Evolutionary conservation across 169 alveolate species (phyloP).

Genomic region (Plasmodium knowlesi): DNA sequence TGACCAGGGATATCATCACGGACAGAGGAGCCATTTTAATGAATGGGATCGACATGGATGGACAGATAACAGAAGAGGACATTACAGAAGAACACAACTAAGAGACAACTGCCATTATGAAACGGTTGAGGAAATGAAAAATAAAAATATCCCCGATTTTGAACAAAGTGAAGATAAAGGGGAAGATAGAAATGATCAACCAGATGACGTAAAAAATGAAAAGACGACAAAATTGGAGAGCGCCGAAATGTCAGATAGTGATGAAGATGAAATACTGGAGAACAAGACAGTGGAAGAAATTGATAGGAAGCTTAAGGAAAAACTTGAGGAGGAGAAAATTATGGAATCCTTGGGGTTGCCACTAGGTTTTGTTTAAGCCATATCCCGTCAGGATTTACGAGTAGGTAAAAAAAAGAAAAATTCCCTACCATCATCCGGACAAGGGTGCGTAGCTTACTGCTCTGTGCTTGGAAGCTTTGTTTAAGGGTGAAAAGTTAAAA

Average conservation of each 20-base stretch:
- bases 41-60: neutral
- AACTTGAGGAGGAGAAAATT: constrained; percentile 56
- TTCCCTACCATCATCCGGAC: neutral
- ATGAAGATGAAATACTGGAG: constrained; percentile 8
- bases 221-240: neutral
- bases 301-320: constrained; percentile 50
- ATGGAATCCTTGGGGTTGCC: constrained; percentile 63
- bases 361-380: constrained; percentile 46
- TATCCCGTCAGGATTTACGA: neutral
- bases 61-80: constrained; percentile 6
- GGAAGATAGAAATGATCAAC: neutral
- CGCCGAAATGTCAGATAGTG: constrained; percentile 1
- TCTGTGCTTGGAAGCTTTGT: neutral
- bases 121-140: constrained; percentile 36
- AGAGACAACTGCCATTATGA: constrained; percentile 46
- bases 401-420: neutral
- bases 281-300: constrained; percentile 17
- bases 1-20: neutral
- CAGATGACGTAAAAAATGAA: neutral
- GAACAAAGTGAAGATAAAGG: neutral
- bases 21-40: neutral
- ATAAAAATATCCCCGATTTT: neutral
- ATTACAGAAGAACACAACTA: constrained; percentile 26
- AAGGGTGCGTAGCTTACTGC: neutral
- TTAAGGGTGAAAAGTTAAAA: neutral